Percentiles rank a stretch among this genome's conserved stretches.
phyloP scores from a whole-genome alignment of 192 early-diverging fungal genomes.

The Mortierella antarctica region DNA sequence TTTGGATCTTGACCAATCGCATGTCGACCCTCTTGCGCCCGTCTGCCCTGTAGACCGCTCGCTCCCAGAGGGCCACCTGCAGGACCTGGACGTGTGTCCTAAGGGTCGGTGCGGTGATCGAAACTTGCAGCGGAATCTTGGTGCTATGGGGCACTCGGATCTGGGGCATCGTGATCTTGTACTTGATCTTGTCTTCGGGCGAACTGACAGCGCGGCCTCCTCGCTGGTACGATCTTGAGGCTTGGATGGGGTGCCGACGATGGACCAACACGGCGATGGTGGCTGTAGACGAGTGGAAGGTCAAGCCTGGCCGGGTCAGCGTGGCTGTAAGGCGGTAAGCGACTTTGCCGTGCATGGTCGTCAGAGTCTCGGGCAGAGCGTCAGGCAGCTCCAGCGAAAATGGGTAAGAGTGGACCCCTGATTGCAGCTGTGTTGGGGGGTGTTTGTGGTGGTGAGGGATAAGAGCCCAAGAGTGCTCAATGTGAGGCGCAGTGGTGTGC shows the following conservation, averaged over 20 bases:
- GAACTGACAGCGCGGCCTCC: constrained; percentile 20
- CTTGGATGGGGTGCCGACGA: constrained; percentile 27
- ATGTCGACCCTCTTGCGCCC: constrained; percentile 47
- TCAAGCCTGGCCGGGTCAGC: constrained; percentile 31
- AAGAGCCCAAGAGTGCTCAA: constrained; percentile 40
- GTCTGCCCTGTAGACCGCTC: constrained; percentile 40
- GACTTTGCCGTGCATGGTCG: constrained; percentile 38
- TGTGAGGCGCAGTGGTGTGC: constrained; percentile 39
- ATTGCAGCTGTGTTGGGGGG: constrained; percentile 11
- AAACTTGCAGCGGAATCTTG: constrained; percentile 46
- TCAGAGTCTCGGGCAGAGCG: constrained; percentile 43
- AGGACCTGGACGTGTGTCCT: constrained; percentile 29
- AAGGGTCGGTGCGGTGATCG: constrained; percentile 24
- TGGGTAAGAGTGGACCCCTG: constrained; percentile 44
- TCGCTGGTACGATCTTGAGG: constrained; percentile 26
- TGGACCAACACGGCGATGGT: constrained; percentile 20
- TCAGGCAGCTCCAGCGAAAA: constrained; percentile 53
- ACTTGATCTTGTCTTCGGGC: constrained; percentile 40
- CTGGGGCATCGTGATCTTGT: constrained; percentile 44
- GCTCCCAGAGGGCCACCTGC: constrained; percentile 48
- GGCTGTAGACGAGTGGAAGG: constrained; percentile 25
- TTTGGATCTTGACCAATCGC: constrained; percentile 52
- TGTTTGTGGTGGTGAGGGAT: constrained; percentile 39
- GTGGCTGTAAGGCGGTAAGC: constrained; percentile 41
- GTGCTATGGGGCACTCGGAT: constrained; percentile 40